Conservation (phyloP, 768 basidiomycete genomes). For the Coprinellus micaceus region DNA sequence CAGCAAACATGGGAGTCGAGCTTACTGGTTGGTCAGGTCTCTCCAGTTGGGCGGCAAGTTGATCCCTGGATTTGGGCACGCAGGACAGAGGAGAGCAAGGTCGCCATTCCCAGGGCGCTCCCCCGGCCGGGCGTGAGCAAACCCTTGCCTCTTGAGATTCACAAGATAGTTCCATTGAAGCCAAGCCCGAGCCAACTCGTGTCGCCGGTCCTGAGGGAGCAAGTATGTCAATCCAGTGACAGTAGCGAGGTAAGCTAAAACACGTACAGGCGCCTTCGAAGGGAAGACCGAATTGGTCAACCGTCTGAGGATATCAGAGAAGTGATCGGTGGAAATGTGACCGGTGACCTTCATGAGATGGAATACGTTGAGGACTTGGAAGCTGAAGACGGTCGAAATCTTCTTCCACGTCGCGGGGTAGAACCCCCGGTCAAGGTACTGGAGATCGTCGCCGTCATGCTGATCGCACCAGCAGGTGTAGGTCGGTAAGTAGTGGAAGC, state of each 20-base stretch:
- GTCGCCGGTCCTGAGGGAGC: neutral
- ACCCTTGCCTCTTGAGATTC: conserved; percentile 15
- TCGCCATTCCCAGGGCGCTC: conserved; percentile 5
- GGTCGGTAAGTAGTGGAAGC: conserved; percentile 12
- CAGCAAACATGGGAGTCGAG: neutral
- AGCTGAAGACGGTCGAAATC: neutral
- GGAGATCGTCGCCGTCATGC: neutral
- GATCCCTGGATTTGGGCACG: conserved; percentile 25
- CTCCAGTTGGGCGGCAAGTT: conserved; percentile 24
- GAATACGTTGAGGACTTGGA: neutral
- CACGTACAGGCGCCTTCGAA: neutral
- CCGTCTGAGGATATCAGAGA: neutral
- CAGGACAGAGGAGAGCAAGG: conserved; percentile 17
- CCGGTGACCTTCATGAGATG: neutral
- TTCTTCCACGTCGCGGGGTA: neutral
- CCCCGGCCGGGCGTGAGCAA: conserved; percentile 4
- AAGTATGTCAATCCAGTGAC: neutral
- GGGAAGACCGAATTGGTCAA: neutral
- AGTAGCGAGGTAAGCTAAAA: neutral
- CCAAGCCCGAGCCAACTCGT: neutral
- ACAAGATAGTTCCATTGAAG: conserved; percentile 6
- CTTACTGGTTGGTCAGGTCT: neutral
- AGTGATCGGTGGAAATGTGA: neutral
- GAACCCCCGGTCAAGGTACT: conserved; percentile 13
- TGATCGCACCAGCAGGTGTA: conserved; percentile 10